Evolutionary conservation across 148 eudicot species (phyloP).

Genomic region (Nepenthes mirabilis): DNA sequence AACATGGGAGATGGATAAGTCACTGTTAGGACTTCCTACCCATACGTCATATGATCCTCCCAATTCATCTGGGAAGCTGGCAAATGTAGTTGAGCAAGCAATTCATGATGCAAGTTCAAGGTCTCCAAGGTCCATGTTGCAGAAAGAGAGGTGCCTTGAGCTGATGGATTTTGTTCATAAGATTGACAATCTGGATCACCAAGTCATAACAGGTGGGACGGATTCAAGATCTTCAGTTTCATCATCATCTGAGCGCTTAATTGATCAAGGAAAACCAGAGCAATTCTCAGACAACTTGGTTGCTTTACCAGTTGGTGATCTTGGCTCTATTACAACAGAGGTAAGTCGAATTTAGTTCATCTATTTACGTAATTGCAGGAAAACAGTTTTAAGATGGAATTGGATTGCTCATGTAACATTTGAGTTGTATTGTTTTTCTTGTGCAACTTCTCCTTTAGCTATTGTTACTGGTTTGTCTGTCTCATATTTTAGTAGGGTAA

Average conservation of each 20-base stretch:
- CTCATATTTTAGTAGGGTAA: too few relatives aligned
- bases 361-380: too few relatives aligned
- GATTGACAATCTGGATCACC: conserved; percentile 9
- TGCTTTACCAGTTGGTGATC: conserved; percentile 11
- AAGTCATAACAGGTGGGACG: too few relatives aligned
- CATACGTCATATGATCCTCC: conserved; percentile 1
- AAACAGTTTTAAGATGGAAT: too few relatives aligned
- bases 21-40: conserved; percentile 13
- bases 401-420: too few relatives aligned
- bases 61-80: background rate
- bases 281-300: conserved; percentile 14
- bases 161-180: conserved; percentile 8
- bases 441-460: too few relatives aligned
- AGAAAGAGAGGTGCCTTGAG: conserved; percentile 4
- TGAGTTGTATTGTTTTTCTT: too few relatives aligned
- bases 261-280: conserved; percentile 12
- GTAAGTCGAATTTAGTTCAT: conserved; percentile 6
- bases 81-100: conserved; percentile 5
- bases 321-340: conserved; percentile 8
- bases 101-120: background rate
- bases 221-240: conserved; percentile 17
- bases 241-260: conserved; percentile 14
- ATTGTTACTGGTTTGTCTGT: too few relatives aligned
- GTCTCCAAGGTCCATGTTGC: conserved; percentile 13
- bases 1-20: conserved; percentile 17